phyloP scores from a whole-genome alignment of 805 yeast genomes.

The Yarrowia deformans region DNA sequence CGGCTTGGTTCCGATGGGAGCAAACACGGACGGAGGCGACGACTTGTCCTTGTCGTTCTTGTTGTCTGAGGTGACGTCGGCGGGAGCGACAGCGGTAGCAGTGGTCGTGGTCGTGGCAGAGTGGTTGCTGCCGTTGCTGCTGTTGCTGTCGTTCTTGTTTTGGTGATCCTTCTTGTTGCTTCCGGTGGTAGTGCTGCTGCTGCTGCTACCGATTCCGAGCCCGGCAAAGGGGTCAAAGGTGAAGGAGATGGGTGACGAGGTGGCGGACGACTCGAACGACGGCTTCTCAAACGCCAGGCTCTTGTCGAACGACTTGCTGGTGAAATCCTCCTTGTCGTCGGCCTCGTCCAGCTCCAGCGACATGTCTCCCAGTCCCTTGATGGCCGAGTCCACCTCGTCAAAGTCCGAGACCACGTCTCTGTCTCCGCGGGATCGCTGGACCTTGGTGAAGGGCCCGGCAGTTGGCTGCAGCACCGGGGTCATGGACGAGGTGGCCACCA shows the following conservation, averaged over 20 bases:
- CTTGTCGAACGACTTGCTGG: conserved; percentile 13
- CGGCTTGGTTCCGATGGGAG: conserved; percentile 35
- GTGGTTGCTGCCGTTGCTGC: neutral
- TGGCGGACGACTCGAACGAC: conserved; percentile 19
- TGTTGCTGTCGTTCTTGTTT: neutral
- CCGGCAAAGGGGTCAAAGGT: conserved; percentile 37
- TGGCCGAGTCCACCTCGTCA: conserved; percentile 37
- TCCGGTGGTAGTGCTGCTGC: too few relatives aligned
- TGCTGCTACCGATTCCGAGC: conserved; percentile 10
- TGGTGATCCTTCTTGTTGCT: neutral
- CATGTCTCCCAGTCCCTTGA: conserved; percentile 37
- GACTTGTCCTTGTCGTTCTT: conserved; percentile 3
- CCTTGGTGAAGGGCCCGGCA: neutral
- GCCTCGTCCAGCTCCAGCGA: conserved; percentile 21
- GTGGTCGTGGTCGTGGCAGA: neutral
- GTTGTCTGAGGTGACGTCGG: neutral
- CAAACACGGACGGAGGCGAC: conserved; percentile 38
- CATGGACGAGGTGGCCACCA: conserved; percentile 11
- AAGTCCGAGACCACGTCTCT: conserved; percentile 7
- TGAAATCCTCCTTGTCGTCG: neutral
- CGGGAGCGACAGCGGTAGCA: too few relatives aligned
- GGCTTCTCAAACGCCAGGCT: neutral
- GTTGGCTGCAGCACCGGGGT: conserved; percentile 22
- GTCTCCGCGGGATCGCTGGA: conserved; percentile 9
- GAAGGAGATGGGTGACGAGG: conserved; percentile 38